Conservation (phyloP, 257 asterid species). For the Primulina eburnea region DNA sequence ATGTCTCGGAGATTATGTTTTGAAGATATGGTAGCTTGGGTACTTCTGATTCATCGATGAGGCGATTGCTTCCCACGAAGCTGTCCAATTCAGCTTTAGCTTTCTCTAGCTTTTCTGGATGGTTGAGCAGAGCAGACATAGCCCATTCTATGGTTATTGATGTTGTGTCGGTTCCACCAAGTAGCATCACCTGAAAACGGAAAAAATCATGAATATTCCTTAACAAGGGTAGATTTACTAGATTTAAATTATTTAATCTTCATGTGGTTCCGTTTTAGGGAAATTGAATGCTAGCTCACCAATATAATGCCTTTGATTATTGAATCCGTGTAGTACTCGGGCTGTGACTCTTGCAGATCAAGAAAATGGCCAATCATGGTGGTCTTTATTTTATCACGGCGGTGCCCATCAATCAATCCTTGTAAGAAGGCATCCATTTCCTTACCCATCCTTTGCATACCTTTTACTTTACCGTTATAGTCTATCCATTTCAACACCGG, state of each 20-base stretch:
- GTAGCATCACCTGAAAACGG: slow-evolving; percentile 21
- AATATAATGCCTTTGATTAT: slow-evolving; percentile 36
- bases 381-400: slow-evolving; percentile 8
- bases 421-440: slow-evolving; percentile 18
- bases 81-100: slow-evolving; percentile 35
- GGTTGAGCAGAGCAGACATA: slow-evolving; percentile 35
- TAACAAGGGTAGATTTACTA: no score
- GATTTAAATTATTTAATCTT: no score
- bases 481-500: slow-evolving; percentile 19
- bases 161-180: slow-evolving; percentile 33
- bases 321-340: slow-evolving; percentile 30
- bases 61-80: slow-evolving; percentile 27
- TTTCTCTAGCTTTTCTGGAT: slow-evolving; percentile 32
- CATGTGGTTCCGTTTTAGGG: no score
- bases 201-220: no score
- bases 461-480: slow-evolving; percentile 1
- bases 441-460: not conserved
- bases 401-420: slow-evolving; percentile 17
- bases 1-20: slow-evolving; percentile 30
- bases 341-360: slow-evolving; percentile 14
- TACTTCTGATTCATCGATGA: slow-evolving; percentile 31
- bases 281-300: slow-evolving; percentile 13
- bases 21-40: slow-evolving; percentile 36
- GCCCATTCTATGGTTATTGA: slow-evolving; percentile 40
- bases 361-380: slow-evolving; percentile 25